phyloP scores from a whole-genome alignment of 2,329 filamentous ascomycete species.

The Paecilomyces formosus region DNA sequence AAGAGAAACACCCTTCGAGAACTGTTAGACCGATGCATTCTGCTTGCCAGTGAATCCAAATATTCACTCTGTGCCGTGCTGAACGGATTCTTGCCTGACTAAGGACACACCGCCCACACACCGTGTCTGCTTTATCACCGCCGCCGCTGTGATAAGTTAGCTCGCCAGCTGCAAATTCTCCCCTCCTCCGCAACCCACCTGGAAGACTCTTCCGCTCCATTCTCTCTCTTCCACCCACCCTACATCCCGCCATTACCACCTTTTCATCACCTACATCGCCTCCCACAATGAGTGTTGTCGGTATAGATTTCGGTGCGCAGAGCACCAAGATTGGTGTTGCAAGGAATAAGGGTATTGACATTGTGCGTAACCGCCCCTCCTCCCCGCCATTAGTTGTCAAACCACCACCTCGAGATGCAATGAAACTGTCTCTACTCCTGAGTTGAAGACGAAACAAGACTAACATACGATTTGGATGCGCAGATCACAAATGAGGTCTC shows the following conservation, averaged over 20 bases:
- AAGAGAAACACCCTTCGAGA: too few species aligned
- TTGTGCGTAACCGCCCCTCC: constrained; percentile 59
- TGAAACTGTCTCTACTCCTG: background rate
- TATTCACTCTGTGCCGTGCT: too few species aligned
- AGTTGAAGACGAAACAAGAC: background rate
- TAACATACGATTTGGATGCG: constrained; percentile 5
- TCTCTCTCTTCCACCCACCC: constrained; percentile 9
- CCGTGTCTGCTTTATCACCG: constrained; percentile 14
- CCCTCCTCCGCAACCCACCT: constrained; percentile 16
- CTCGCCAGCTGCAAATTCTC: constrained; percentile 31
- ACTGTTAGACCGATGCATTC: too few species aligned
- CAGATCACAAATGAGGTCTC: constrained; percentile 99
- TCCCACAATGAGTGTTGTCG: constrained; percentile 55
- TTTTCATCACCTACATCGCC: constrained; percentile 5
- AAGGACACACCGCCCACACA: constrained; percentile 11
- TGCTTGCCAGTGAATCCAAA: too few species aligned
- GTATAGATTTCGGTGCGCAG: constrained; percentile 91
- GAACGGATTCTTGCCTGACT: too few species aligned
- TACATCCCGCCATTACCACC: constrained; percentile 12
- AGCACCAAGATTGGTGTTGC: constrained; percentile 98
- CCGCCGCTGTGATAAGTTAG: constrained; percentile 20
- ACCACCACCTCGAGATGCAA: background rate
- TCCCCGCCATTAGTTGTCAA: constrained; percentile 1
- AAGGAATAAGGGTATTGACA: constrained; percentile 96
- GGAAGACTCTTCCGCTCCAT: constrained; percentile 13